Percentiles rank a stretch among this genome's conserved stretches.
Conservation (phyloP, 306 rosid species). For the Dalbergia cultrata region DNA sequence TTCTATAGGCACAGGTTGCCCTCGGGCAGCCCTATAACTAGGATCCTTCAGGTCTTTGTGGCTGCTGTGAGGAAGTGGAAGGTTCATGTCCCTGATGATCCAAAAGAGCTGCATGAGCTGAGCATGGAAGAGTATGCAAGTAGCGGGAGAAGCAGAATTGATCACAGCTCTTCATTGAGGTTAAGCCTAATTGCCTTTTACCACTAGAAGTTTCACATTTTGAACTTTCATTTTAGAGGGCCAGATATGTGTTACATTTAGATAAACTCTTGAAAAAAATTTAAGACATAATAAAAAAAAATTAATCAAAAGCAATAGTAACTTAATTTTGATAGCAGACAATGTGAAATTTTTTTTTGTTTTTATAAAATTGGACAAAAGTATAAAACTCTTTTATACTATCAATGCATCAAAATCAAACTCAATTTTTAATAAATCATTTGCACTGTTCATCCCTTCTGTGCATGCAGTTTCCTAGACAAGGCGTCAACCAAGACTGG, state of each 20-base stretch:
- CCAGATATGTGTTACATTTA: background rate
- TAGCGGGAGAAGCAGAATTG: conserved; percentile 55
- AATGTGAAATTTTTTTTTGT: too few relatives aligned
- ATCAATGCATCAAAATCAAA: too few relatives aligned
- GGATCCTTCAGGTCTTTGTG: conserved; percentile 65
- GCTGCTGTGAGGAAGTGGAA: conserved; percentile 73
- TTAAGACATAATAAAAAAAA: too few relatives aligned
- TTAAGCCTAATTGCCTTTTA: conserved; percentile 21
- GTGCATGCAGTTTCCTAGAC: conserved; percentile 71
- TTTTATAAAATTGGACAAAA: too few relatives aligned
- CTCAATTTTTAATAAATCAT: background rate
- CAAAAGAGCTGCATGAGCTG: conserved; percentile 76
- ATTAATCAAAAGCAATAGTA: too few relatives aligned
- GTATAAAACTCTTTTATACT: too few relatives aligned
- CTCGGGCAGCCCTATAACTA: conserved; percentile 74
- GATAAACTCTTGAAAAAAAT: background rate
- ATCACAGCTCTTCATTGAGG: conserved; percentile 64
- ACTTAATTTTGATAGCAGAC: background rate
- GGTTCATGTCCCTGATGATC: conserved; percentile 58
- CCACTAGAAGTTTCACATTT: background rate
- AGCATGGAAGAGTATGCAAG: conserved; percentile 56
- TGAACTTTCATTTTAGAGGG: background rate
- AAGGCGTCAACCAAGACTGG: conserved; percentile 66
- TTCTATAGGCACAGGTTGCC: conserved; percentile 82
- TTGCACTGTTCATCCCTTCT: background rate